Evolutionary conservation across 1,139 yeast species (phyloP).

Genomic region (Pichia sp.): DNA sequence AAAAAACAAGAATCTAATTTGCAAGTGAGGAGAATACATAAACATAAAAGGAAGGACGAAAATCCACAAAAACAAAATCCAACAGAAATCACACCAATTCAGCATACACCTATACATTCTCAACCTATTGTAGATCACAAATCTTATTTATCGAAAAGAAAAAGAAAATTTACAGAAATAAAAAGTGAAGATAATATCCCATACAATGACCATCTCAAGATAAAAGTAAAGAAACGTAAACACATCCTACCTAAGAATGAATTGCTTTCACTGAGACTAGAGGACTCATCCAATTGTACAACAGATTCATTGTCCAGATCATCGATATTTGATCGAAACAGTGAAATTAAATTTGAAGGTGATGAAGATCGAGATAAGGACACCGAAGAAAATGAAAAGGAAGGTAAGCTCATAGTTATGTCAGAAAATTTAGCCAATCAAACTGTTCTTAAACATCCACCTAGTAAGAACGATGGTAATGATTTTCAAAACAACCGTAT

Average conservation of each 20-base stretch:
- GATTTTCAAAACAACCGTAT: background rate
- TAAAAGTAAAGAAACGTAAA: conserved; percentile 18
- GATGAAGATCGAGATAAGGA: background rate
- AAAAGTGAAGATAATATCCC: background rate
- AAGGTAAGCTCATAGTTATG: too few species aligned
- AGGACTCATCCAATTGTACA: background rate
- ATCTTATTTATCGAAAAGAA: too few species aligned
- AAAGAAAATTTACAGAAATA: conserved; percentile 15
- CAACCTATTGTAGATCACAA: too few species aligned
- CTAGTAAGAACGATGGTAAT: background rate
- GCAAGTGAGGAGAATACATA: too few species aligned
- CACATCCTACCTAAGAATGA: conserved; percentile 18
- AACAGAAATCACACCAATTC: too few species aligned
- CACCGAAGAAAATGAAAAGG: background rate
- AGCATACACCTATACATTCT: too few species aligned
- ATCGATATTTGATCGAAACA: conserved; percentile 4
- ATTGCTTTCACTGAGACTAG: conserved; percentile 1
- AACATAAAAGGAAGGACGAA: background rate
- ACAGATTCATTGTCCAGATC: background rate
- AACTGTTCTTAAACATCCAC: too few species aligned
- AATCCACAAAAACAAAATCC: background rate
- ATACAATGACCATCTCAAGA: conserved; percentile 17
- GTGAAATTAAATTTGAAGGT: conserved; percentile 3
- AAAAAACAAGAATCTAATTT: background rate
- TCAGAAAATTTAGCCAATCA: background rate